These are phyloP conservation scores for Solanum gracilifrons DNA, from an alignment of 257 asterid species.

Conservation along the genomic window DNA sequence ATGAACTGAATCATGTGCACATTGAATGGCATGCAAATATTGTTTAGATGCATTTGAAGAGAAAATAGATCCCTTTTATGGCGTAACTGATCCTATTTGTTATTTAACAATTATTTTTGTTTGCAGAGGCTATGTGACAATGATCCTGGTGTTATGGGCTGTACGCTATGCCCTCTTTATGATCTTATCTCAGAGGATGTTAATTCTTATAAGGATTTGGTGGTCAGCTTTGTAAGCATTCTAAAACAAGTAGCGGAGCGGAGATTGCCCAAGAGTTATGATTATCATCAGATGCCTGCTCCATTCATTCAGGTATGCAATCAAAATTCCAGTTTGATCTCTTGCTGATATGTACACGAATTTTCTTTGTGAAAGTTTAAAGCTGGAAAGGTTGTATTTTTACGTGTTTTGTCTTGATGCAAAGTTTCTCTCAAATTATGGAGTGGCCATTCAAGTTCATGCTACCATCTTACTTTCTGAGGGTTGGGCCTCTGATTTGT, in stretches of 20 bases:
- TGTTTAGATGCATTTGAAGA: not conserved
- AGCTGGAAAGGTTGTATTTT: not conserved
- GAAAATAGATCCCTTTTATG: not conserved
- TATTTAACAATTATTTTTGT: not conserved
- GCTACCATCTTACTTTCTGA: not conserved
- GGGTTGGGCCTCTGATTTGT: not conserved
- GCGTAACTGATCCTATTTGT: not conserved
- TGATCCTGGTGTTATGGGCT: slow-evolving; percentile 99
- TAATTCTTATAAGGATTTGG: slow-evolving; percentile 74
- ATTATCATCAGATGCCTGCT: slow-evolving; percentile 98
- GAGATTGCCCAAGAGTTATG: slow-evolving; percentile 85
- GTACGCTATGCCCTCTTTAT: slow-evolving; percentile 86
- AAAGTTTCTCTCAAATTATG: not conserved
- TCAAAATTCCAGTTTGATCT: not conserved
- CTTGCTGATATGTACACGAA: not conserved
- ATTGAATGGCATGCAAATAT: not conserved
- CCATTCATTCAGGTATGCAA: slow-evolving; percentile 79
- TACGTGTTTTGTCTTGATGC: not conserved
- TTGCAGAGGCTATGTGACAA: slow-evolving; percentile 86
- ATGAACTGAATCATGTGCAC: not conserved
- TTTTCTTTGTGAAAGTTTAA: not conserved
- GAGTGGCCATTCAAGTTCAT: not conserved
- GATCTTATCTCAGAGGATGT: slow-evolving; percentile 72
- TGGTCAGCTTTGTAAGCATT: slow-evolving; percentile 80
- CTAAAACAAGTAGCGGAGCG: slow-evolving; percentile 97